A percentile compares a stretch with the other conserved stretches of the same genome.
phyloP scores from a whole-genome alignment of 257 asterid genomes.

The Salvia hispanica region DNA sequence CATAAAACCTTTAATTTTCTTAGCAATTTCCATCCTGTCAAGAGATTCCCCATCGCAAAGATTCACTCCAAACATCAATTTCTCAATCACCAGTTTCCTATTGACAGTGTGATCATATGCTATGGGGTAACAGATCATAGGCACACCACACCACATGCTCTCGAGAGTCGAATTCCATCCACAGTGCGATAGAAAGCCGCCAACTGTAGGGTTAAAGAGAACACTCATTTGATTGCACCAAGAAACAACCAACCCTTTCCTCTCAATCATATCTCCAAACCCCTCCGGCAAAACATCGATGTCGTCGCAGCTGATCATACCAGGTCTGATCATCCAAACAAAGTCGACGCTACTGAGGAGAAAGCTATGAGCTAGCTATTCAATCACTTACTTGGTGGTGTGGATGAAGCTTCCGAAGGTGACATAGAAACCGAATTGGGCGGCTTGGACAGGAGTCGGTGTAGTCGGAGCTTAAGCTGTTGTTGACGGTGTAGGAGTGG shows the following conservation, averaged over 20 bases:
- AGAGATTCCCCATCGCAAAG: slow-evolving; percentile 43
- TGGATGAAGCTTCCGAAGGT: slow-evolving; percentile 59
- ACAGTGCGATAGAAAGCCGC: slow-evolving; percentile 56
- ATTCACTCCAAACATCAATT: slow-evolving; percentile 53
- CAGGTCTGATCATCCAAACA: slow-evolving; percentile 67
- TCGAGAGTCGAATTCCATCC: slow-evolving; percentile 46
- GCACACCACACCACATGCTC: slow-evolving; percentile 41
- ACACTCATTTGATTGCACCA: slow-evolving; percentile 46
- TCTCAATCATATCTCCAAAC: slow-evolving; percentile 27
- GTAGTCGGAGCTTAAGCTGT: slow-evolving; percentile 47
- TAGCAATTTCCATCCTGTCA: slow-evolving; percentile 31
- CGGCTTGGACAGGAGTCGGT: slow-evolving; percentile 40
- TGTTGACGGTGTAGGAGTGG: slow-evolving; percentile 15
- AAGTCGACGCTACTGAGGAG: slow-evolving; percentile 50
- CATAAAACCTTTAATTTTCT: slow-evolving; percentile 31
- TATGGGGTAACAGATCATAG: slow-evolving; percentile 30
- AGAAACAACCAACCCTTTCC: slow-evolving; percentile 44
- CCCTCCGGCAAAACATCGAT: slow-evolving; percentile 23
- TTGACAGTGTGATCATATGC: slow-evolving; percentile 32
- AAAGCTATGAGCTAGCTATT: slow-evolving; percentile 52
- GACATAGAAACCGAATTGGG: slow-evolving; percentile 54
- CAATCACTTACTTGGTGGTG: slow-evolving; percentile 32
- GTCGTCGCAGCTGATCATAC: slow-evolving; percentile 25
- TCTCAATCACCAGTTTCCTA: slow-evolving; percentile 49
- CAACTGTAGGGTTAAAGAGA: slow-evolving; percentile 37